These are phyloP conservation scores for Leccinum pallidistipes DNA, from an alignment of 1,284 basidiomycete genomes.

Conservation along the genomic window DNA sequence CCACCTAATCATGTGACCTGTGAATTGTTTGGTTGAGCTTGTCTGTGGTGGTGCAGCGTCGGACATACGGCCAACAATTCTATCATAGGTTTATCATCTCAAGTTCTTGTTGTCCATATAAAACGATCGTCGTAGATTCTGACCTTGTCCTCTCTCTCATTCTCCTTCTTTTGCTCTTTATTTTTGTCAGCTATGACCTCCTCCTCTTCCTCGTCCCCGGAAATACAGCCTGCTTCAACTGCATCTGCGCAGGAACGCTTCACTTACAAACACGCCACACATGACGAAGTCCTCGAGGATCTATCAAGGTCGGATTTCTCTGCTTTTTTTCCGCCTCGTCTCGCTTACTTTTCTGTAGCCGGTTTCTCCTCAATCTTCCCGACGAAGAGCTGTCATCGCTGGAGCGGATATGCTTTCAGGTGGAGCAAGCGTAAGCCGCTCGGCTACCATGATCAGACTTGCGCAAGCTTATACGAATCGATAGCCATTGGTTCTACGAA, in stretches of 20 bases:
- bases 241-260: conserved; percentile 49
- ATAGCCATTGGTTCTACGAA: conserved; percentile 99
- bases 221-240: conserved; percentile 54
- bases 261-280: conserved; percentile 62
- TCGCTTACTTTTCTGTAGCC: conserved; percentile 46
- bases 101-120: conserved; percentile 31
- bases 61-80: conserved; percentile 22
- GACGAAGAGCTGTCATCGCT: conserved; percentile 89
- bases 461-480: conserved; percentile 14
- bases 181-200: conserved; percentile 43
- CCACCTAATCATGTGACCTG: conserved; percentile 27
- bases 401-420: conserved; percentile 97
- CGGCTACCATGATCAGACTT: conserved; percentile 8
- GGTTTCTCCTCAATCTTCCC: conserved; percentile 97
- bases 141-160: conserved; percentile 46
- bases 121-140: conserved; percentile 34
- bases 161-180: conserved; percentile 28
- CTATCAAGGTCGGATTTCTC: conserved; percentile 65
- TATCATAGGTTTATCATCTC: conserved; percentile 27
- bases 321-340: conserved; percentile 4
- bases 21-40: conserved; percentile 33
- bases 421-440: conserved; percentile 90
- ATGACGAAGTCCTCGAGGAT: conserved; percentile 86
- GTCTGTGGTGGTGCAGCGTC: conserved; percentile 8
- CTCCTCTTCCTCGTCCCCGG: conserved; percentile 72